Conservation (phyloP, 192 early-diverging fungal genomes). For the Linnemannia schmuckeri region DNA sequence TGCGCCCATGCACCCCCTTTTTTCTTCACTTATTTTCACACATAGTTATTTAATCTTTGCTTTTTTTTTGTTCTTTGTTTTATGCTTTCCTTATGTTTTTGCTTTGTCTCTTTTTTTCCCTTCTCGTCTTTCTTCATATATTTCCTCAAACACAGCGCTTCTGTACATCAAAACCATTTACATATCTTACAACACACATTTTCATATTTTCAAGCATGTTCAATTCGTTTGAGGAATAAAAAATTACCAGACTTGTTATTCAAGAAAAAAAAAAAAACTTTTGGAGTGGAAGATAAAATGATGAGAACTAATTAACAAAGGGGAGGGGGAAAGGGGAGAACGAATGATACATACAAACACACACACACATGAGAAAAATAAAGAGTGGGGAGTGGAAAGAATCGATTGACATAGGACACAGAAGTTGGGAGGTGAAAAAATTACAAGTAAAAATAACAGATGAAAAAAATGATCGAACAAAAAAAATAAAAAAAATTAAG, state of each 20-base stretch:
- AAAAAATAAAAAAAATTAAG: conserved; percentile 2
- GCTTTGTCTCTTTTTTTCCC: neutral
- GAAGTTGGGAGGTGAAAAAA: neutral
- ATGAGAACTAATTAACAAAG: conserved; percentile 9
- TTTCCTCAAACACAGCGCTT: neutral
- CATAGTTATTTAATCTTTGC: neutral
- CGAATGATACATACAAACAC: conserved; percentile 1
- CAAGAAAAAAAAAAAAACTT: neutral
- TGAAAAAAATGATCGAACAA: neutral
- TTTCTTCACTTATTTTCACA: neutral
- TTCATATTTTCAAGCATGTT: neutral
- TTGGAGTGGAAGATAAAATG: neutral
- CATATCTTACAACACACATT: neutral
- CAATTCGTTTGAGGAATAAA: neutral
- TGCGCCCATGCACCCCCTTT: no score
- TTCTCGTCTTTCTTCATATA: neutral
- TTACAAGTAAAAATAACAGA: neutral
- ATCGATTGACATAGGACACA: neutral
- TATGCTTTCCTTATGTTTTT: neutral
- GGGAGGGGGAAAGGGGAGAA: neutral
- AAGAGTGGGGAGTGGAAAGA: neutral
- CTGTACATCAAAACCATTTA: neutral
- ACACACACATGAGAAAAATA: neutral
- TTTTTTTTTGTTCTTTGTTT: neutral
- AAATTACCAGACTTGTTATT: neutral